Base-by-base conservation (phyloP, 352 stramenopile species). In the Aphanomyces invadans region DNA sequence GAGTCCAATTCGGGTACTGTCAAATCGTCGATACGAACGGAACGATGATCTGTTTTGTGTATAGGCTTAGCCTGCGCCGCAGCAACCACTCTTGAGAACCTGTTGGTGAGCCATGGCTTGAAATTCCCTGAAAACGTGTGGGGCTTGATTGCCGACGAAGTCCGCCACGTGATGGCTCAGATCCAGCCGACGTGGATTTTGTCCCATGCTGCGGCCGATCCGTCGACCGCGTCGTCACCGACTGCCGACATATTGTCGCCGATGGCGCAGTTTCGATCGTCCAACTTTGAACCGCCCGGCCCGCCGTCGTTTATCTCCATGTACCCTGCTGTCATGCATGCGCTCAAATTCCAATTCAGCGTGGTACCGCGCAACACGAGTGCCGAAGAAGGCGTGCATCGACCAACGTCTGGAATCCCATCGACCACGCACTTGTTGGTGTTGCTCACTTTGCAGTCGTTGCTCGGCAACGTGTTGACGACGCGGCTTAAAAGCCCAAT, bases 91-190 rank as follows among this genome's bases (percentile, higher is more conserved):
- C 68, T 93, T 3, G 82, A 91, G 62, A 70, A 75, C 4, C 82
- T 90, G 76, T 72, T 93, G 12, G 77, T 89, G 1, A 76, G 72
- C 21, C 78, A 93, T 39, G 84, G 82, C 7, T 79, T 87, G 72
- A 91, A 91, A 67, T 90, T 93, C 71, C 74, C 80, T 0, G 78
- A 88, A 44, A 78, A 87, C 25, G 84, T 90, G 7, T 93, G 84
- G 82, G 84, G 84, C 0, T 69, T 93, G 26, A 91, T 93, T 44
- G 70, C 79, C 0, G 84, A 93, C 61, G 84, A 93, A 62, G 62
- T 93, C n/a, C 79, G 84, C 17, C 85, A 83, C 0, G 79, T 90
- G 28, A 83, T 92, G 75, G 76, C 77, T 32, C 80, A 80, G 2
- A 80, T 79, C 5, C 79, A 89, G 66, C 83, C 83, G 1, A 89